Conservation (phyloP, 495 filamentous ascomycete species). For the Penicillium nucicola region DNA sequence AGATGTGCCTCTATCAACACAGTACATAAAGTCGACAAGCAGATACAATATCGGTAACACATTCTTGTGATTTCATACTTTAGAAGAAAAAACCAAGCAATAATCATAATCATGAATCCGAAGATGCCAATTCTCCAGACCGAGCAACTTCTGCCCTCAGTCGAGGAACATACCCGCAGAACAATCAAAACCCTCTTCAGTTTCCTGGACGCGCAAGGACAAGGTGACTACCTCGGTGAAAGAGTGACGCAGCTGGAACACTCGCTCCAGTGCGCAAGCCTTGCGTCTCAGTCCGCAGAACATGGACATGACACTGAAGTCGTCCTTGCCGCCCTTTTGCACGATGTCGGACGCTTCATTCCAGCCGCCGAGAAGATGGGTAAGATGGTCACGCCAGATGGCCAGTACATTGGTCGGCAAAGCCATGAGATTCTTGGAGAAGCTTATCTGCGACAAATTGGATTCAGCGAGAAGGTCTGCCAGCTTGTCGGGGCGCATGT, state of each 20-base stretch:
- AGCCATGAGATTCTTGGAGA: constrained; percentile 40
- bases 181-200: constrained; percentile 21
- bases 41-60: no score
- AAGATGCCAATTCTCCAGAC: constrained; percentile 1
- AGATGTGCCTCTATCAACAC: no score
- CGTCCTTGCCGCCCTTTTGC: constrained; percentile 36
- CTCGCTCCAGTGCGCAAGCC: constrained; percentile 40
- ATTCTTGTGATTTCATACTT: no score
- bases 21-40: no score
- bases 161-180: constrained; percentile 7
- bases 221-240: constrained; percentile 35
- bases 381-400: constrained; percentile 17
- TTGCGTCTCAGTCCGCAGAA: constrained; percentile 21
- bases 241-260: constrained; percentile 41
- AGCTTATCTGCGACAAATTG: constrained; percentile 30
- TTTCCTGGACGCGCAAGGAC: constrained; percentile 23
- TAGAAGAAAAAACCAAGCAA: no score
- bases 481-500: constrained; percentile 40
- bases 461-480: constrained; percentile 37
- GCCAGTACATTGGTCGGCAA: constrained; percentile 30
- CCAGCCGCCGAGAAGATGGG: constrained; percentile 27
- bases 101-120: constrained; percentile 4
- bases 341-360: constrained; percentile 43
- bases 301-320: constrained; percentile 29
- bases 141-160: neutral